phyloP scores from a whole-genome alignment of 768 basidiomycete species.

The Lyophyllum shimeji region DNA sequence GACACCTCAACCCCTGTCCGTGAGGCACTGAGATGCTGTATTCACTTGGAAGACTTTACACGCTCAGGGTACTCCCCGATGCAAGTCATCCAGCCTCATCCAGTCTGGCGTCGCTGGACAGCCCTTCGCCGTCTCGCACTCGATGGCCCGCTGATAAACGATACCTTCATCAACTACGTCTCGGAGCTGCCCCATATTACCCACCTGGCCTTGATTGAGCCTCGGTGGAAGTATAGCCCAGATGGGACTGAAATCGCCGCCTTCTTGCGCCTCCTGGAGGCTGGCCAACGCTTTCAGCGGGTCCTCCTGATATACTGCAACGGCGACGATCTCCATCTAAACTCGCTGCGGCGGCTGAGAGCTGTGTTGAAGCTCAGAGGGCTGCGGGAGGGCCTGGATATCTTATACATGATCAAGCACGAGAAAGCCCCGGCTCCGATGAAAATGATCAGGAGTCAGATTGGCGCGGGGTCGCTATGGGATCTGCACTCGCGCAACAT shows the following conservation, averaged over 20 bases:
- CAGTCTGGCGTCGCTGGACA: conserved; percentile 11
- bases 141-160: conserved; percentile 12
- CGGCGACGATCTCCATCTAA: conserved; percentile 1
- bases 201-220: conserved; percentile 15
- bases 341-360: conserved; percentile 12
- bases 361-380: not conserved
- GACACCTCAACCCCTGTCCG: conserved; percentile 4
- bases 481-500: conserved; percentile 5
- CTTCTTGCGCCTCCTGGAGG: conserved; percentile 9
- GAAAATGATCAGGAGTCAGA: conserved; percentile 8
- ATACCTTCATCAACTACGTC: conserved; percentile 10
- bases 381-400: not conserved
- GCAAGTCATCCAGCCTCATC: conserved; percentile 9
- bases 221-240: conserved; percentile 14
- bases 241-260: conserved; percentile 15
- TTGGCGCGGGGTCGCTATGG: conserved; percentile 11
- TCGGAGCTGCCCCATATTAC: conserved; percentile 5
- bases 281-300: conserved; percentile 6
- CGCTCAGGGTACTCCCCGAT: conserved; percentile 14
- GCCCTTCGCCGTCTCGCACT: conserved; percentile 13
- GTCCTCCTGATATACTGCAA: conserved; percentile 16
- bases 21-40: conserved; percentile 9
- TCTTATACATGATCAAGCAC: conserved; percentile 8
- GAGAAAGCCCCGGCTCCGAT: conserved; percentile 5
- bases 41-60: conserved; percentile 12